phyloP scores from a whole-genome alignment of 2,329 filamentous ascomycete genomes.

The Magnaporthiopsis incrustans region DNA sequence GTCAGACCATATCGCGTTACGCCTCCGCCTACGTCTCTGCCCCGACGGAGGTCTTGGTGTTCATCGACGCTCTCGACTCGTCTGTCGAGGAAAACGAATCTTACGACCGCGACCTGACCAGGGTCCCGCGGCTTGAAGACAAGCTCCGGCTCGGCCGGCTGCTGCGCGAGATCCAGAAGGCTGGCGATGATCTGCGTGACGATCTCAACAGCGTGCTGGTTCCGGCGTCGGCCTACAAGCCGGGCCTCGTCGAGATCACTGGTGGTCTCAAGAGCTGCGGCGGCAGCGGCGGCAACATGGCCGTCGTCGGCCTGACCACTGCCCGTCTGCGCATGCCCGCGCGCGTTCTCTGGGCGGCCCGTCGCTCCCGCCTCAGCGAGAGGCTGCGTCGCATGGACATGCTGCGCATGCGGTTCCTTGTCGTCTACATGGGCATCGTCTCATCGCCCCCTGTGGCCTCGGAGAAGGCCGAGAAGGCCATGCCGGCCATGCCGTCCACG shows the following conservation, averaged over 20 bases:
- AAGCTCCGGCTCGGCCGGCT: constrained; percentile 51
- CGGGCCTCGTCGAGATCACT: background rate
- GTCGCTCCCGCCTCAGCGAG: constrained; percentile 46
- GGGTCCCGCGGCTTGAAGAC: constrained; percentile 51
- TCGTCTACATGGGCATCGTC: constrained; percentile 56
- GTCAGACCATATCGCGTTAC: constrained; percentile 43
- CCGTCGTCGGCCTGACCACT: constrained; percentile 3
- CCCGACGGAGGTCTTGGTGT: constrained; percentile 47
- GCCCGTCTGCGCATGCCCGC: constrained; percentile 35
- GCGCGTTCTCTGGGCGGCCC: constrained; percentile 50
- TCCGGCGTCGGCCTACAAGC: constrained; percentile 18
- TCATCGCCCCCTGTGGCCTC: constrained; percentile 27
- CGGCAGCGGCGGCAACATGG: constrained; percentile 1
- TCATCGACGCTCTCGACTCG: constrained; percentile 53
- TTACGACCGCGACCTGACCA: constrained; percentile 52
- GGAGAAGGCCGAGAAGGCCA: constrained; percentile 25
- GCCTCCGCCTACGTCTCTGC: constrained; percentile 48
- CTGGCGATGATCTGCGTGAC: constrained; percentile 53
- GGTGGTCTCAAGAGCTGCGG: background rate
- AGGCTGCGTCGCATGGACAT: constrained; percentile 51
- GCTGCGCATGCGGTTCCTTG: constrained; percentile 56
- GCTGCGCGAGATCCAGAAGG: constrained; percentile 53
- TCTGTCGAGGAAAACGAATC: constrained; percentile 57
- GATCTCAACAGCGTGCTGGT: constrained; percentile 46
- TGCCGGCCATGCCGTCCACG: constrained; percentile 10